phyloP scores from a whole-genome alignment of 139 green algal genomes.

The Ettlia oleoabundans region DNA sequence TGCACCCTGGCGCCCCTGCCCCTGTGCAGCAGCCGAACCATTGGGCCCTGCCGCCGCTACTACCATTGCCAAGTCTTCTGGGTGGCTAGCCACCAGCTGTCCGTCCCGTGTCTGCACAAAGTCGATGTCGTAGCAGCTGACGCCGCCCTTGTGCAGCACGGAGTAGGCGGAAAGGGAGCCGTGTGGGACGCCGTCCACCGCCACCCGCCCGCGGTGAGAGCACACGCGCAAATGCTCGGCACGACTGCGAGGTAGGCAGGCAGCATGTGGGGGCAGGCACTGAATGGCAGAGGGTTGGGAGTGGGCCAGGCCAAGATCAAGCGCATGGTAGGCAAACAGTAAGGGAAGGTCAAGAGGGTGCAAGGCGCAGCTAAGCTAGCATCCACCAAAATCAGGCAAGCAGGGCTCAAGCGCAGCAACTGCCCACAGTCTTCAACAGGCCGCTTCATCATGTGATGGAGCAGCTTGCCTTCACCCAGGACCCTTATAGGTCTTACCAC shows the following conservation, averaged over 20 bases:
- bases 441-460: too few species aligned
- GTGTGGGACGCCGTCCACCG: conserved; percentile 3
- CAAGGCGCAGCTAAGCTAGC: background rate
- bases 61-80: conserved; percentile 16
- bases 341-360: background rate
- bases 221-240: conserved; percentile 36
- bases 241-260: background rate
- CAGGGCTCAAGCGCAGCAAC: too few species aligned
- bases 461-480: too few species aligned
- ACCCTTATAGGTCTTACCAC: too few species aligned
- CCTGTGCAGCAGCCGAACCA: too few species aligned
- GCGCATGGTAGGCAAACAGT: too few species aligned
- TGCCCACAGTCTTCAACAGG: too few species aligned
- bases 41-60: conserved; percentile 4
- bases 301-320: too few species aligned
- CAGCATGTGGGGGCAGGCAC: background rate
- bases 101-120: conserved; percentile 40
- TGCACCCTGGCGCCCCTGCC: background rate
- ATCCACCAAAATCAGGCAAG: background rate
- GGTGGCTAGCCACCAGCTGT: conserved; percentile 39
- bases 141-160: conserved; percentile 28
- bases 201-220: conserved; percentile 24
- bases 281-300: background rate
- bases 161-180: conserved; percentile 14
- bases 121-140: conserved; percentile 50